Base-by-base conservation (phyloP, 371 early-diverging fungal genomes). In the Parasitella parasitica region DNA sequence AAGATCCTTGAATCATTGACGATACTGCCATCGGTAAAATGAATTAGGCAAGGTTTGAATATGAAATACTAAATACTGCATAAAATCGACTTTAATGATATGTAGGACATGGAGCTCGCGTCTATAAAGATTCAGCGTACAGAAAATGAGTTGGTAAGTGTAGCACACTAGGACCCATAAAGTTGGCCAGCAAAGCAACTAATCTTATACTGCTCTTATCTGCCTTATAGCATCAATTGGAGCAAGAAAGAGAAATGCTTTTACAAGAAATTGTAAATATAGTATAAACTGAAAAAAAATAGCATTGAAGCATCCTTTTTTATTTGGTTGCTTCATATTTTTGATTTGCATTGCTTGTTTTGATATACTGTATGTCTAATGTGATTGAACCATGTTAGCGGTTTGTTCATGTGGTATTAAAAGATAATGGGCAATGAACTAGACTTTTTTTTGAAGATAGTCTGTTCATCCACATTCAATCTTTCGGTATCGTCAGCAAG, bases 101-200 rank as follows among this genome's bases (percentile, higher is more conserved):
- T 12, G n/a, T 55, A 60, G 66, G 66, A 66, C 18, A 56, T 66
- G 61, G 46, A 24, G 28, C 43, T 56, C 15, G 61, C 66, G n/a
- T 66, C 66, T 0, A 35, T 66, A 5, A 66, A 61, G 26, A 43
- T 66, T 6, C 48, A 52, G 24, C 30, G 61, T 26, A 57, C 57
- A 27, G 43, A 66, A 41, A 24, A 56, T n/a, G 28, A 43, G 20
- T 52, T 66, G 66, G 66, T 66, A 66, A 66, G 20, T 39, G 15
- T 16, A 16, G n/a, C 36, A 36, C 26, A 16, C n/a, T 18, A 41
- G 1, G 41, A 20, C n/a, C 15, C 16, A 16, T 46, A 6, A 22
- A 4, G 16, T 46, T n/a, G 12, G 43, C 36, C 38, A 30, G 3
- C 32, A 32, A 6, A 32, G 11, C 6, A 32, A 32, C 32, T 32